Evolutionary conservation across 768 basidiomycete species (phyloP).

Genomic region (Tulasnella sp.): DNA sequence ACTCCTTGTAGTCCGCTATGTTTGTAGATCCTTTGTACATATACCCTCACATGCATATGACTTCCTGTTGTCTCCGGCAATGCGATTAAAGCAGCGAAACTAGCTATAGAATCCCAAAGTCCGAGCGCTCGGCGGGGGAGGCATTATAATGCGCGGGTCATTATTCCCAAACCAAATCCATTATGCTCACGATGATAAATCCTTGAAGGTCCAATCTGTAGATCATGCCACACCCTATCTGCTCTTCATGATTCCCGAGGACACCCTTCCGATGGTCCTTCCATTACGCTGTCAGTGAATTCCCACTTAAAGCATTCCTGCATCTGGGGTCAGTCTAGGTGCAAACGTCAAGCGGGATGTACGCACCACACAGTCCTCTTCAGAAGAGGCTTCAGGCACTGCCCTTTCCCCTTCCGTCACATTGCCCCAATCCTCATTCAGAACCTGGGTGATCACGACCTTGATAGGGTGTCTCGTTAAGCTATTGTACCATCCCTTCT

Average conservation of each 20-base stretch:
- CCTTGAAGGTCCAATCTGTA: not conserved
- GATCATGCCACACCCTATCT: not conserved
- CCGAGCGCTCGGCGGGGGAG: not conserved
- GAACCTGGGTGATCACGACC: conserved; percentile 61
- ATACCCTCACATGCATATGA: not conserved
- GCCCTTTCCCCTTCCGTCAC: conserved; percentile 47
- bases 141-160: not conserved
- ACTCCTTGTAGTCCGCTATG: conserved; percentile 13
- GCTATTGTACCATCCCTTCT: conserved; percentile 71
- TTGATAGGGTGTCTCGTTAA: conserved; percentile 62
- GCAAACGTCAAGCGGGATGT: not conserved
- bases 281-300: not conserved
- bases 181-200: not conserved
- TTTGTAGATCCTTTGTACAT: not conserved
- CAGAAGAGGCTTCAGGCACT: conserved; percentile 44
- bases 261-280: not conserved
- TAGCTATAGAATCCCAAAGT: not conserved
- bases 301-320: conserved; percentile 13
- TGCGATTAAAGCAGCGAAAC: not conserved
- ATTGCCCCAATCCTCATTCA: conserved; percentile 68
- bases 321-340: not conserved
- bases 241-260: not conserved
- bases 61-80: not conserved
- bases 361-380: conserved; percentile 57
- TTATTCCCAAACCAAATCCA: not conserved